A percentile compares a stretch with the other conserved stretches of the same genome.
Conservation (phyloP, 331 rosid species). For the Pyrus hybrid region DNA sequence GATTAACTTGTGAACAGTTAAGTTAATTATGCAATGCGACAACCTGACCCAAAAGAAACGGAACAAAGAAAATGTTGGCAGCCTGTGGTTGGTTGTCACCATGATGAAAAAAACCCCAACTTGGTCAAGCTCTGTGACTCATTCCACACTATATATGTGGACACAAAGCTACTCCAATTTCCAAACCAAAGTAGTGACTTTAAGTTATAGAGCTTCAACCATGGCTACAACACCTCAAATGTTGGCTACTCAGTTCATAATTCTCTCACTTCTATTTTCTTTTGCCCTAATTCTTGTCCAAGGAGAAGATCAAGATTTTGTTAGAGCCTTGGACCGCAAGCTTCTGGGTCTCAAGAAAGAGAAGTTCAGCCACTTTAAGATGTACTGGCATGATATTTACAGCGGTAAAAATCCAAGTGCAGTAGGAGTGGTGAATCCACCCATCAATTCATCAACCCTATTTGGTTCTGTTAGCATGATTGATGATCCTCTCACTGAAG, state of each 20-base stretch:
- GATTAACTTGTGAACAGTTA: background rate
- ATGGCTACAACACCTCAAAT: slow-evolving; percentile 16
- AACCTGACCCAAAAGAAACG: background rate
- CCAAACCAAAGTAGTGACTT: background rate
- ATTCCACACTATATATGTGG: background rate
- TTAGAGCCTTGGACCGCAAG: slow-evolving; percentile 15
- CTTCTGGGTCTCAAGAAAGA: slow-evolving; percentile 20
- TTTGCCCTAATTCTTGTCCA: background rate
- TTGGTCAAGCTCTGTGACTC: background rate
- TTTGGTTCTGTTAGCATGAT: slow-evolving; percentile 18
- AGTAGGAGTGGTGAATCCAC: slow-evolving; percentile 6
- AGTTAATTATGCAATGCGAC: background rate
- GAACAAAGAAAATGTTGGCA: background rate
- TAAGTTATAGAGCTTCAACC: background rate
- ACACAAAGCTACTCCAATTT: background rate
- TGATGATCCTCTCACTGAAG: slow-evolving; percentile 23
- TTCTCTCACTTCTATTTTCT: slow-evolving; percentile 14
- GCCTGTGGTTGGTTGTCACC: background rate
- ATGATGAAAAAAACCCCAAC: background rate
- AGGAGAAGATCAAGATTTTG: slow-evolving; percentile 9
- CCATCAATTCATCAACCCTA: slow-evolving; percentile 2
- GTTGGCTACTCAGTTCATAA: background rate
- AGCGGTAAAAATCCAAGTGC: slow-evolving; percentile 25
- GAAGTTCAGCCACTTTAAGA: slow-evolving; percentile 39
- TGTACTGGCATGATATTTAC: slow-evolving; percentile 37